Base-by-base conservation (phyloP, 441 rosid species). In the Flueggea neowawraea region DNA sequence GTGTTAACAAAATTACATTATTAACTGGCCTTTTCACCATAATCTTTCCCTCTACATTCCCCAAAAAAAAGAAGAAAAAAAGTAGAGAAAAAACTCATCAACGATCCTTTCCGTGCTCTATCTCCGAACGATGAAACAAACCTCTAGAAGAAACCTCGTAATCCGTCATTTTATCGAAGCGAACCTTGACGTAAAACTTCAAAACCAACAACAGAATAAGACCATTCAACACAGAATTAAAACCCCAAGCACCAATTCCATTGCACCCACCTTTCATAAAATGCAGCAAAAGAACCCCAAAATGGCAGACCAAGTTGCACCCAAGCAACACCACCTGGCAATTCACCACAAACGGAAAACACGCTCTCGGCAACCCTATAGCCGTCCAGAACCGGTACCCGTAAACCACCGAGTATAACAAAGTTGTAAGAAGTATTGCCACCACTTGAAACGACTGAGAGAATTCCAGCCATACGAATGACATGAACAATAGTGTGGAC, bases 371-470 rank as follows among this genome's bases (percentile, higher is more conserved):
- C 43, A 90, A 71, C 65, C 96, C 98, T 15, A 89, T 77, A 10
- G 84, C 86, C 3, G 81, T 83, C 96, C 96, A 90, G 61, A 90
- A 89, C 16, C 94, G 62, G 58, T 92, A 92, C 50, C 94, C 96
- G 32, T 87, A 88, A 12, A 92, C 90, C 15, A 83, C 85, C 0
- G 95, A 66, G 82, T 84, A 82, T 13, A 87, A 65, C 59, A 82
- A 13, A 28, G 98, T 84, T 4, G 95, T 77, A 41, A 80, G 75
- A 1, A 89, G 74, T 16, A 92, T 92, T 5, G 85, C 95, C 44
- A 92, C 16, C 2, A 92, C 83, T 74, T 92, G 95, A 52, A 85
- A 86, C 14, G 98, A 92, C 57, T 92, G 98, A 10, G 98, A 89
- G 64, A 79, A 92, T 57, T 89, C 98, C 0, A 92, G 83, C 96